Conservation (phyloP, 2,329 filamentous ascomycete genomes). For the Aspergillus piperis region DNA sequence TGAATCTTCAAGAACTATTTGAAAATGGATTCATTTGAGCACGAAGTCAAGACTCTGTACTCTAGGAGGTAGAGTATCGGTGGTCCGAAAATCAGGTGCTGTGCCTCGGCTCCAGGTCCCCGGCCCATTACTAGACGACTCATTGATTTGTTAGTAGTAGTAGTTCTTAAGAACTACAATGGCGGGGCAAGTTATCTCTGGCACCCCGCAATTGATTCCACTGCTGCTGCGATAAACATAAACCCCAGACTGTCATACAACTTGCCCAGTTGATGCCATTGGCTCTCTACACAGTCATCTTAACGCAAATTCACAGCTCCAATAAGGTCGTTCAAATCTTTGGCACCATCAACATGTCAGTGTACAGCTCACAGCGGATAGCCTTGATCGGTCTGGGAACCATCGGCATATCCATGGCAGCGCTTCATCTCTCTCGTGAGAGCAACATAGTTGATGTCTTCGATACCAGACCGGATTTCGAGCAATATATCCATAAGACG, state of each 20-base stretch:
- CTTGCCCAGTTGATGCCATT: background rate
- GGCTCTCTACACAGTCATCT: too few species aligned
- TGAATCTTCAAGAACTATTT: background rate
- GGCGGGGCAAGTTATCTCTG: background rate
- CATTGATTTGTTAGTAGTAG: too few species aligned
- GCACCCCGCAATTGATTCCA: background rate
- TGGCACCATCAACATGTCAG: constrained; percentile 9
- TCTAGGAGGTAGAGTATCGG: too few species aligned
- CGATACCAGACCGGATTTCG: constrained; percentile 54
- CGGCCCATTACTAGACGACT: background rate
- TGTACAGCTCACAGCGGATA: constrained; percentile 25
- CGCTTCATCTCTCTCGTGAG: constrained; percentile 31
- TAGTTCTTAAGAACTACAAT: background rate
- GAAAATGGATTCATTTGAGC: background rate
- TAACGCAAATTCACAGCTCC: too few species aligned
- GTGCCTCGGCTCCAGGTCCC: background rate
- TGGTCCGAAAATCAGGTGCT: too few species aligned
- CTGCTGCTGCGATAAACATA: background rate
- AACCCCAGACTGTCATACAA: background rate
- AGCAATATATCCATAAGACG: constrained; percentile 45
- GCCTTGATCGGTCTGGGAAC: constrained; percentile 46
- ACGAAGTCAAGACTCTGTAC: too few species aligned
- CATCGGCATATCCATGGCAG: constrained; percentile 60
- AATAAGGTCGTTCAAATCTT: background rate
- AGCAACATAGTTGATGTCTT: constrained; percentile 46